Evolutionary conservation across 2,329 filamentous ascomycete species (phyloP), one percentile per base, ranked within the genome.

Genomic region (Didymella lethalis): DNA sequence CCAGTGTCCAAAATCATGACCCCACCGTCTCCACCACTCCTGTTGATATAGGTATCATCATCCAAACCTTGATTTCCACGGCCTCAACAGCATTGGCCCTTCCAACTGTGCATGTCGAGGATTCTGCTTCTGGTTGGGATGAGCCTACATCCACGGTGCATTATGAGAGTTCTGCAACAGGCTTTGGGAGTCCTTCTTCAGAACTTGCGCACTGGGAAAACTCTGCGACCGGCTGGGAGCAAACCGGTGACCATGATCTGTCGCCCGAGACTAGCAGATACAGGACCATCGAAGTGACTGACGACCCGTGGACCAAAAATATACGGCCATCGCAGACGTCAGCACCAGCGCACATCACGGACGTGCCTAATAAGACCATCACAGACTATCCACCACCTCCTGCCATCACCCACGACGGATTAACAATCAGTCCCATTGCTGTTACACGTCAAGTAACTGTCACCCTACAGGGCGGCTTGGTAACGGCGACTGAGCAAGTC

Each of bases 381-480:
- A 57, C 54, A 11, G 54, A 51, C 12, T 46, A 16, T 16, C 20
- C 54, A 26, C 41, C 32, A 4, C 49, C 49, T 29, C 44, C 45
- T 25, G 31, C 40, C 12, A 31, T 58, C 2, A 58, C 49, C 0
- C 45, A 58, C 3, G 46, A 41, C 7, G 49, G 45, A 32, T 16
- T 54, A 2, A 49, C 45, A 7, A 10, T 49, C 25, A 45, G 31
- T 3, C 49, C 49, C 3, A 14, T 36, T n/a, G 31, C 45, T 29
- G 29, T 58, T 8, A 54, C 49, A 10, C 44, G 32, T 25, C 44
- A 16, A 31, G 8, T 40, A 4, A 54, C 44, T 8, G 43, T 58
- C 2, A 46, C 45, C 3, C 16, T 44, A 12, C 29, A 38, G 2
- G 45, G 31, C 16, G 49, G 49, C 2, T 25, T 28, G 20, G 6